Percentiles rank a stretch among this genome's conserved stretches.
Conservation (phyloP, 1,284 basidiomycete species). For the Neolentinus lepideus region DNA sequence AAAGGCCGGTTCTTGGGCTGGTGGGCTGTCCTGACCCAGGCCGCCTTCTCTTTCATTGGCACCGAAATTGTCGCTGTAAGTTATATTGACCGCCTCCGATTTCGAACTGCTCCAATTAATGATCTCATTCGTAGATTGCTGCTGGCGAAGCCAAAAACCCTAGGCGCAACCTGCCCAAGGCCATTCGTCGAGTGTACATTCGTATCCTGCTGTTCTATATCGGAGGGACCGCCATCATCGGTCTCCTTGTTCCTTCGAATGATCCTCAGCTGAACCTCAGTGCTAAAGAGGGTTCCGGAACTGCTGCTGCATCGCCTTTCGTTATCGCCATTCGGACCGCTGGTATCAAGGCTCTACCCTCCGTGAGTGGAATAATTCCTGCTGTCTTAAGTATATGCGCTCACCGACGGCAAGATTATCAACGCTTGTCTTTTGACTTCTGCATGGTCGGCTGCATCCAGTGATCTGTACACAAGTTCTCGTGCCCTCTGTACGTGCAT, state of each 20-base stretch:
- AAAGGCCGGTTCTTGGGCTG: conserved; percentile 65
- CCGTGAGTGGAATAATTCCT: conserved; percentile 25
- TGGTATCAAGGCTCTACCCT: conserved; percentile 69
- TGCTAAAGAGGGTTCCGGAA: conserved; percentile 39
- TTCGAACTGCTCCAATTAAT: not conserved
- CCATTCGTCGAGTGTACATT: conserved; percentile 62
- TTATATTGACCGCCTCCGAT: conserved; percentile 21
- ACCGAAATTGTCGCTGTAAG: conserved; percentile 86
- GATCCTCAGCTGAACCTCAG: conserved; percentile 49
- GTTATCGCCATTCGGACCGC: conserved; percentile 74
- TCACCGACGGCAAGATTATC: conserved; percentile 46
- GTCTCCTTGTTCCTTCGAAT: conserved; percentile 70
- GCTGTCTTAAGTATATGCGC: conserved; percentile 10
- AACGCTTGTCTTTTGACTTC: conserved; percentile 83
- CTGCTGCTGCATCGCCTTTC: conserved; percentile 76
- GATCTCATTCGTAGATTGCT: conserved; percentile 39
- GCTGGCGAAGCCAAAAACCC: conserved; percentile 75
- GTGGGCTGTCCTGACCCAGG: conserved; percentile 63
- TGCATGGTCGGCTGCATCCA: conserved; percentile 83
- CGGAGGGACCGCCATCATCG: conserved; percentile 48
- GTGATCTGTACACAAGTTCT: conserved; percentile 77
- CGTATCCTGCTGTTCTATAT: conserved; percentile 78
- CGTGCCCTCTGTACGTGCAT: conserved; percentile 67
- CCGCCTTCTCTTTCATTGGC: conserved; percentile 78
- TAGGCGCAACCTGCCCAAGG: conserved; percentile 59